Percentiles rank a stretch among this genome's conserved stretches.
Conservation (phyloP, 2,329 filamentous ascomycete species). For the Hypoxylon sp. region DNA sequence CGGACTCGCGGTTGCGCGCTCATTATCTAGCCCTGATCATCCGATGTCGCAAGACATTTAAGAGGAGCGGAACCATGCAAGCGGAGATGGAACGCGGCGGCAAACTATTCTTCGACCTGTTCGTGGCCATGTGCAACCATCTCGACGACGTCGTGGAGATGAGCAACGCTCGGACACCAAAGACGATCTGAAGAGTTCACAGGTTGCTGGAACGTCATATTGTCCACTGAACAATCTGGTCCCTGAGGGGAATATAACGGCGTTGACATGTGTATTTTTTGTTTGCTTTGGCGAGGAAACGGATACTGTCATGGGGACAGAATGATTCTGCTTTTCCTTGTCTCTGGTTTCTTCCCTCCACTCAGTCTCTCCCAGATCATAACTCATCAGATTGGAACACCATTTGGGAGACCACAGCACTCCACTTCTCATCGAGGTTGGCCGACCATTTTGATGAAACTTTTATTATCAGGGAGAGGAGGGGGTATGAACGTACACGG, state of each 20-base stretch:
- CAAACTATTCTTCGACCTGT: conserved; percentile 98
- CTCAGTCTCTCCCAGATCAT: conserved; percentile 52
- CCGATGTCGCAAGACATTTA: conserved; percentile 96
- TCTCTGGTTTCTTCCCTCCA: conserved; percentile 58
- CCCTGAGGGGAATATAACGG: conserved; percentile 34
- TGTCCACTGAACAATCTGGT: conserved; percentile 34
- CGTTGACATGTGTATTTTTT: conserved; percentile 35
- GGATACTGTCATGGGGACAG: conserved; percentile 40
- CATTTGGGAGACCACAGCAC: conserved; percentile 62
- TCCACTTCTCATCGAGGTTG: conserved; percentile 68
- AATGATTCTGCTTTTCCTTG: conserved; percentile 51
- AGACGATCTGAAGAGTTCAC: conserved; percentile 65
- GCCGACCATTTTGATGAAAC: conserved; percentile 63
- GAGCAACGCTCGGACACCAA: conserved; percentile 75
- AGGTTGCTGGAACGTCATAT: conserved; percentile 47
- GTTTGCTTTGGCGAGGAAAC: conserved; percentile 48
- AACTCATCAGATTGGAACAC: conserved; percentile 67
- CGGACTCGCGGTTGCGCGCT: conserved; percentile 91
- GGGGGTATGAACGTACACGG: conserved; percentile 59
- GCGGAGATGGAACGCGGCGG: conserved; percentile 96
- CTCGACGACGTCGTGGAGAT: conserved; percentile 95
- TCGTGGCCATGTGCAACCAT: conserved; percentile 98
- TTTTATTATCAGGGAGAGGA: conserved; percentile 52
- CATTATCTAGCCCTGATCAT: conserved; percentile 98
- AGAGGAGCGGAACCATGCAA: conserved; percentile 98